Evolutionary conservation across 805 yeast species (phyloP), one percentile per base, ranked within the genome.

Genomic region (Barnettozyma wickerhamii): DNA sequence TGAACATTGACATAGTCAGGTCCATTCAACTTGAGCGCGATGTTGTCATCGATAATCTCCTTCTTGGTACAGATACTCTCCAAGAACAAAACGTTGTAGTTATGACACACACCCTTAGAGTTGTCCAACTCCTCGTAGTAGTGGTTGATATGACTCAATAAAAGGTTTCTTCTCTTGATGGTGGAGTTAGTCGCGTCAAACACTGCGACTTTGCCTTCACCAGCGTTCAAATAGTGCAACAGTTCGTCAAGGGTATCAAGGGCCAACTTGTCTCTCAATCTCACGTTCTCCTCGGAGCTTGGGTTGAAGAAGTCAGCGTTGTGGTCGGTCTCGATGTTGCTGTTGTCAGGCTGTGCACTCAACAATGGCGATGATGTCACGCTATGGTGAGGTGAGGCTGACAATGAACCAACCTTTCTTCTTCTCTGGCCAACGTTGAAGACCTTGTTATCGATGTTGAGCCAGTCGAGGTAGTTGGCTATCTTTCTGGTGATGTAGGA

Each of bases 401-500:
- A 32, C 7, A 32, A 4, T 4, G 31, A 13, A 7, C 32, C 37
- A 24, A 30, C 36, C 7, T 32, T 26, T 51, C 88, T 63, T 57
- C 88, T 61, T 7, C 81, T 79, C 55, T 79, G 77, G 2, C 88
- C 88, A 28, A 81, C 88, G 54, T 81, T 81, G 65, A 80, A 81
- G 10, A 79, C 77, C 42, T 77, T 64, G 49, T 82, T 77, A 47
- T 74, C 75, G 50, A 78, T 80, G 55, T 79, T 82, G 50, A 75
- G 63, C 84, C 84, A 80, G 59, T 74, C 75, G 47, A 79, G 62
- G 59, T 79, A 80, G 51, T 81, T 61, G 19, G 79, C 72, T 28
- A 80, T 60, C 56, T 81, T 79, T 52, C 77, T 78, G 24, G 88
- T 79, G 47, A 81, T 77, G 57, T 79, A 80, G 5, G 83, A 76